Percentiles rank a stretch among this genome's conserved stretches.
These are phyloP conservation scores for Naematelia aurantialba DNA, from an alignment of 768 basidiomycete species.

Conservation along the genomic window DNA sequence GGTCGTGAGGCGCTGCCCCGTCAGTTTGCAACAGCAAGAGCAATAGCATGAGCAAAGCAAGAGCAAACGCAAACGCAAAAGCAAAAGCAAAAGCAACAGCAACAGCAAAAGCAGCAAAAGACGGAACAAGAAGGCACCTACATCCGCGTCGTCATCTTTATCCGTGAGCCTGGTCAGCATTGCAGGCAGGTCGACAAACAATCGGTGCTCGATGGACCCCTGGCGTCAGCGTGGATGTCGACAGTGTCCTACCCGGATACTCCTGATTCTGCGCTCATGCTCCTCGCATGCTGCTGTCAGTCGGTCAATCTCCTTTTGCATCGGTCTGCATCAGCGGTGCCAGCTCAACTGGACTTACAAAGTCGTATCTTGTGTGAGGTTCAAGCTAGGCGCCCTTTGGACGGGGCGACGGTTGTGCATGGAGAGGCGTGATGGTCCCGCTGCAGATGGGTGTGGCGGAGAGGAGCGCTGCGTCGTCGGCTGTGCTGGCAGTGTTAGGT, in stretches of 20 bases:
- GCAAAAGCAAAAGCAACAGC: no score
- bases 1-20: conserved; percentile 19
- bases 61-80: no score
- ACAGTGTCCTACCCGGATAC: conserved; percentile 23
- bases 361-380: neutral
- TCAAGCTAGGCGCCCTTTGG: neutral
- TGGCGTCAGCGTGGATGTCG: conserved; percentile 7
- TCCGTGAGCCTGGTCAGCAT: conserved; percentile 20
- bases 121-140: conserved; percentile 4
- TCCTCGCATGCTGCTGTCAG: conserved; percentile 32
- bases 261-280: conserved; percentile 35
- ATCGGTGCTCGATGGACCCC: conserved; percentile 34
- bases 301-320: conserved; percentile 34
- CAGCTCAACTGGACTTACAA: neutral
- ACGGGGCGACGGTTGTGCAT: neutral
- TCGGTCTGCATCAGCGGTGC: conserved; percentile 20
- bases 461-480: neutral
- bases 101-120: neutral
- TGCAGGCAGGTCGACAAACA: conserved; percentile 24
- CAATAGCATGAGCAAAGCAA: no score
- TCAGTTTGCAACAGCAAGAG: neutral
- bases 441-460: neutral
- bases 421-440: neutral
- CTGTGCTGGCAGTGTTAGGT: neutral
- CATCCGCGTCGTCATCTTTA: conserved; percentile 32